These are phyloP conservation scores for Arctium minus DNA, from an alignment of 129 eudicot genomes.

Conservation along the genomic window DNA sequence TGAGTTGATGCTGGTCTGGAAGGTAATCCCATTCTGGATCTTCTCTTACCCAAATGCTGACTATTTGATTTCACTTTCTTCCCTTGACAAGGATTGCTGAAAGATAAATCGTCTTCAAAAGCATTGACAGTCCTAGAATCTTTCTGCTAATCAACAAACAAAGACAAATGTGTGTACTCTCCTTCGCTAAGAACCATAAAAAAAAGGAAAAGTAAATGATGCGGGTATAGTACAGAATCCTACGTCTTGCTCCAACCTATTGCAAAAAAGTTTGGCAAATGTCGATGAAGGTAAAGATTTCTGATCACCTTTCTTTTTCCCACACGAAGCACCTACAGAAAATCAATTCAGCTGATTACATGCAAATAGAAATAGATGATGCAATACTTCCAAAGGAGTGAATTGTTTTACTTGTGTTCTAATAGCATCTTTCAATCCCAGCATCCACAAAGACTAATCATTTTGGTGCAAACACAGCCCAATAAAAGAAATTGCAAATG, in stretches of 20 bases:
- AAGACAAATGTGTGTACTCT: slow-evolving; percentile 11
- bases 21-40: slow-evolving; percentile 20
- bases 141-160: slow-evolving; percentile 35
- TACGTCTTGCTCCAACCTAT: slow-evolving; percentile 46
- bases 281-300: slow-evolving; percentile 22
- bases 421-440: neutral
- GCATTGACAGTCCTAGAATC: slow-evolving; percentile 43
- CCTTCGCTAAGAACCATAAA: slow-evolving; percentile 1
- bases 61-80: slow-evolving; percentile 22
- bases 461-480: neutral
- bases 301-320: slow-evolving; percentile 29
- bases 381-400: slow-evolving; percentile 4
- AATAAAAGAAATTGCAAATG: neutral
- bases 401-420: neutral
- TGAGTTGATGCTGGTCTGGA: slow-evolving; percentile 21
- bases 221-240: slow-evolving; percentile 18
- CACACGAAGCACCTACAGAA: slow-evolving; percentile 44
- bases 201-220: neutral
- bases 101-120: slow-evolving; percentile 32
- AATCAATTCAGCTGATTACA: slow-evolving; percentile 1
- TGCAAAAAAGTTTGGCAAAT: slow-evolving; percentile 30
- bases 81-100: slow-evolving; percentile 29
- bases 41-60: slow-evolving; percentile 22
- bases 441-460: neutral
- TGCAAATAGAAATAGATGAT: neutral